Evolutionary conservation across 2,329 filamentous ascomycete genomes (phyloP), one percentile per base, ranked within the genome.

Genomic region (Cladorrhinum sp.): DNA sequence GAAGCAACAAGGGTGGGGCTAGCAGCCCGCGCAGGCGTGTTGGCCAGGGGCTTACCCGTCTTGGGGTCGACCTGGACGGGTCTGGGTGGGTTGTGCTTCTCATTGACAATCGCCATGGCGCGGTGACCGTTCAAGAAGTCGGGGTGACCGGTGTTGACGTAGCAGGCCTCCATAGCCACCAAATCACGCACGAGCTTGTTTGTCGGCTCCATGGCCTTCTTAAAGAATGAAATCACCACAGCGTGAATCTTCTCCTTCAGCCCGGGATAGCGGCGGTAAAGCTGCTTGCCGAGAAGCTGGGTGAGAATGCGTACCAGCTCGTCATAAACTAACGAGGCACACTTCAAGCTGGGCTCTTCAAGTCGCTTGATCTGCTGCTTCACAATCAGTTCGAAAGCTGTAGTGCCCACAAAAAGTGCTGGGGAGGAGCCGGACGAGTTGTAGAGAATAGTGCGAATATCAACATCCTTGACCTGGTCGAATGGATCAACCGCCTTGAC

Each of bases 391-490:
- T 99, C 95, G 70, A 99, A 99, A n/a, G 95, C 95, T 6, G 91
- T 96, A 7, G 95, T 98, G 59, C 95, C 95, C 27, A 99, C 95
- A 72, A 99, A 99, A 7, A 99, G 85, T 1, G 95, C 93, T 0
- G 95, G 95, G 1, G 93, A 96, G 27, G 95, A 95, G 73, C 95
- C 95, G n/a, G 95, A 98, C 23, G 95, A 98, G 84, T 99, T 99
- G 85, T 96, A 96, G 8, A 99, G 85, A 63, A 97, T 93, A 23
- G 92, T 98, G 68, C 96, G 89, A 69, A 99, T 99, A 72, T 99
- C 95, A 62, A 93, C 88, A 74, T 99, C 95, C 80, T 98, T 99
- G 75, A 98, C 92, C 66, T 93, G 85, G 70, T 99, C 95, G 74
- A 99, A 99, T 36, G 95, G 95, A 75, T 99, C 96, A 49, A 99